A percentile compares a stretch with the other conserved stretches of the same genome.
Conservation (phyloP, 176 grass and related monocot species). For the Dendrocalamus sinicus region DNA sequence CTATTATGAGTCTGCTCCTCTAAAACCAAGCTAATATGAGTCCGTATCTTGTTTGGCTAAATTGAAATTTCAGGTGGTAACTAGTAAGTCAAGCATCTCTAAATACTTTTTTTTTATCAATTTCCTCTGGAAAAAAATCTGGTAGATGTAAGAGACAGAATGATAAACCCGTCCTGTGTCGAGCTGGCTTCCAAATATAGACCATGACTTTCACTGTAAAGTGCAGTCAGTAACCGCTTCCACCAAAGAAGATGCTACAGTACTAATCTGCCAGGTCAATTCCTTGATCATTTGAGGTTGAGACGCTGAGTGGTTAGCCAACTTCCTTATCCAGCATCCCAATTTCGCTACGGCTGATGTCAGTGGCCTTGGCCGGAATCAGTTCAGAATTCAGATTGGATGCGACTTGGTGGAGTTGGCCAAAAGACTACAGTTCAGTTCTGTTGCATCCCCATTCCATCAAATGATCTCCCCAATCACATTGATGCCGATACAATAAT, state of each 20-base stretch:
- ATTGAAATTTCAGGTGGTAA: background rate
- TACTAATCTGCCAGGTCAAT: background rate
- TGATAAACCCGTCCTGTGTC: background rate
- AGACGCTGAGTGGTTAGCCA: slow-evolving; percentile 44
- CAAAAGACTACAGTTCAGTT: slow-evolving; percentile 15
- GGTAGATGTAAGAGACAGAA: background rate
- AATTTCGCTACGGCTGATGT: background rate
- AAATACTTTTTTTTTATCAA: no score
- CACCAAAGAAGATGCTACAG: background rate
- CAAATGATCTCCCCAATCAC: slow-evolving; percentile 19
- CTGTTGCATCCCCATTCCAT: background rate
- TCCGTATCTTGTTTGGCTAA: background rate
- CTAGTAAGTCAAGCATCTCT: no score
- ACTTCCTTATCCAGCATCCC: slow-evolving; percentile 43
- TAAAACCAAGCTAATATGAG: no score
- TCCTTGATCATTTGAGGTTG: background rate
- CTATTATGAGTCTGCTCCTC: no score
- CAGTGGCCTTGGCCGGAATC: slow-evolving; percentile 23
- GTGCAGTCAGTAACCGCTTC: background rate
- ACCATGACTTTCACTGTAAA: background rate
- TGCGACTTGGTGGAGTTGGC: slow-evolving; percentile 35
- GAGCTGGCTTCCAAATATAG: background rate
- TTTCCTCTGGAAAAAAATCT: background rate
- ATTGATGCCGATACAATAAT: slow-evolving; percentile 12
- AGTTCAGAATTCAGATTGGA: slow-evolving; percentile 21